Evolutionary conservation across 1,139 yeast genomes (phyloP), one percentile per base, ranked within the genome.

Genomic region (Pneumocystis murina): DNA sequence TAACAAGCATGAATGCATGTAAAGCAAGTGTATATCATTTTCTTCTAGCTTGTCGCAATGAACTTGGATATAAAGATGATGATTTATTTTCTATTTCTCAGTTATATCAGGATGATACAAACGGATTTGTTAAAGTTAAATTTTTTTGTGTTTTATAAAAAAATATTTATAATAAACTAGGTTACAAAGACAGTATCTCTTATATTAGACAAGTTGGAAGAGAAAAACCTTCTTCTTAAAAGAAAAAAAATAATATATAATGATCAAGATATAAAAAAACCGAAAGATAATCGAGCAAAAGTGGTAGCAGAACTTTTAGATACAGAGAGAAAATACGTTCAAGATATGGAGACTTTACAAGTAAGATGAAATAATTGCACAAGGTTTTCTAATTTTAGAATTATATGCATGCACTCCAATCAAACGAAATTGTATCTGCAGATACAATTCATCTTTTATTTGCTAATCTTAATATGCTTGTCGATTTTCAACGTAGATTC

Each of bases 401-500:
- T 59, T 94, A 89, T 74, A 85, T 85, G 72, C 78, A 80, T 64
- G 94, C 87, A 69, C 76, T 92, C 59, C 76, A 81, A 63, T 78
- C 79, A 28, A 81, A 84, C 14, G 92, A 87, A 67, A 75, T 85
- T 48, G 80, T 92, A 28, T 82, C 91, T 6, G 83, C 85, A 24
- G 97, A 91, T 70, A 90, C 86, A 68, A 80, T 90, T 63, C 91
- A 88, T 73, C 80, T 81, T 72, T 75, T 92, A 59, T 89, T 92
- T 73, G 97, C 98, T n/a, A 90, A 89, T 72, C 75, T 92, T 65
- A 81, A 82, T 66, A 90, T 86, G 67, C 84, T 92, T 59, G 82
- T 92, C 61, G 98, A 92, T 75, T 90, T 91, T 73, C 98, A 94
- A 76, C 82, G 97, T 71, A 80, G 96, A 68, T 86, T 92, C 66